A percentile compares a stretch with the other conserved stretches of the same genome.
Evolutionary conservation across 1,284 basidiomycete genomes (phyloP).

Genomic region (Pisolithus thermaeus): DNA sequence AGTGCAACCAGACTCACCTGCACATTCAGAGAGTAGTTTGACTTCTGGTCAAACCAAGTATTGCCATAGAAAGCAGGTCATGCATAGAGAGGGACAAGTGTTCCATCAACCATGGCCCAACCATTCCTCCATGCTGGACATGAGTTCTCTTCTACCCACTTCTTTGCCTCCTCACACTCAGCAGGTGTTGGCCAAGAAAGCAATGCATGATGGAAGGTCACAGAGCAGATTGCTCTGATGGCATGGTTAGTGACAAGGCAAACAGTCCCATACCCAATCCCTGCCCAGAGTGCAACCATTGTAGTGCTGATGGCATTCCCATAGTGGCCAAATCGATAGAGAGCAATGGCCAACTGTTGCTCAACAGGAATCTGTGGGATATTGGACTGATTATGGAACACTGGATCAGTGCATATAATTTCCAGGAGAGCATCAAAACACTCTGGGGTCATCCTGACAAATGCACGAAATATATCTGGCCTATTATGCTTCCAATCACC

Average conservation of each 20-base stretch:
- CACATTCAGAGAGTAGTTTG: slow-evolving; percentile 7
- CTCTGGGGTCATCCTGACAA: slow-evolving; percentile 7
- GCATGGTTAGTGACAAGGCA: slow-evolving; percentile 7
- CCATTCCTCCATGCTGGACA: slow-evolving; percentile 14
- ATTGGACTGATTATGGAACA: slow-evolving; percentile 7
- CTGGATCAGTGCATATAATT: slow-evolving; percentile 3
- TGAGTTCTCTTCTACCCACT: slow-evolving; percentile 1
- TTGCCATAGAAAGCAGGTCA: slow-evolving; percentile 1
- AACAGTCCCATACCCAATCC: slow-evolving; percentile 15
- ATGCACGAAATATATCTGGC: slow-evolving; percentile 3
- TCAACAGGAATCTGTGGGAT: slow-evolving; percentile 1
- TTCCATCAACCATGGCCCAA: slow-evolving; percentile 34
- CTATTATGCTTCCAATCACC: not conserved
- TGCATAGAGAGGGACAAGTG: slow-evolving; percentile 27
- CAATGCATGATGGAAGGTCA: slow-evolving; percentile 5
- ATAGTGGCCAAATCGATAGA: slow-evolving; percentile 11
- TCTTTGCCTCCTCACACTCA: not conserved
- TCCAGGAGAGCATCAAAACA: slow-evolving; percentile 6
- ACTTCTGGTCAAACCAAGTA: slow-evolving; percentile 3
- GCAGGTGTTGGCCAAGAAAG: not conserved
- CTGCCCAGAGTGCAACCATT: slow-evolving; percentile 14
- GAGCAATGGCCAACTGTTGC: slow-evolving; percentile 12
- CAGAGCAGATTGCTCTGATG: slow-evolving; percentile 2
- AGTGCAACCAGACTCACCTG: slow-evolving; percentile 19
- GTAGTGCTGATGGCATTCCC: slow-evolving; percentile 14